phyloP scores from a whole-genome alignment of 768 basidiomycete species.

The Suillus hirtellus region DNA sequence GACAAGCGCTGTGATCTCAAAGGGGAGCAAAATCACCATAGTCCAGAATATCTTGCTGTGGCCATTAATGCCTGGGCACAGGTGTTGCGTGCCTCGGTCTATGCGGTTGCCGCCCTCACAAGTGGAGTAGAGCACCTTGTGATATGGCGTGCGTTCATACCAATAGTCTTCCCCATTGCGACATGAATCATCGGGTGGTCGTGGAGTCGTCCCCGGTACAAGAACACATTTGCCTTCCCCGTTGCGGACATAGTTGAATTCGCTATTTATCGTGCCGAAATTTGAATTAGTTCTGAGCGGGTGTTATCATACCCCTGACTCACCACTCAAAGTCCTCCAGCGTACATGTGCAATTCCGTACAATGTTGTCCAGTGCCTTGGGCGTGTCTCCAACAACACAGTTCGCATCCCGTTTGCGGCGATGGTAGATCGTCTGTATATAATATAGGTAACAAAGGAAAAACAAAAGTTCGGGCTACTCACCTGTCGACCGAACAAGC shows the following conservation, averaged over 20 bases:
- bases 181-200: constrained; percentile 65
- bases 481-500: no score
- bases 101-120: constrained; percentile 81
- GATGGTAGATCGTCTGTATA: constrained; percentile 76
- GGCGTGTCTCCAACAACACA: constrained; percentile 80
- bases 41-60: constrained; percentile 85
- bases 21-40: constrained; percentile 72
- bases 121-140: constrained; percentile 85
- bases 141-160: constrained; percentile 92
- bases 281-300: background rate
- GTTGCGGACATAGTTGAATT: constrained; percentile 87
- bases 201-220: constrained; percentile 64
- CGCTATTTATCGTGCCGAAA: constrained; percentile 49
- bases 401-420: constrained; percentile 37
- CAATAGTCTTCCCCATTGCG: constrained; percentile 69
- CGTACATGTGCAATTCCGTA: constrained; percentile 73
- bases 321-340: constrained; percentile 92
- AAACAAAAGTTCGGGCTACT: background rate
- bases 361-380: constrained; percentile 54
- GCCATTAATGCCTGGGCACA: constrained; percentile 78
- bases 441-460: background rate
- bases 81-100: constrained; percentile 72
- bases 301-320: constrained; percentile 22
- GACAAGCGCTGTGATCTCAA: constrained; percentile 70
- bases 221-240: constrained; percentile 73